Evolutionary conservation across 805 yeast genomes (phyloP).

Genomic region (Brettanomyces anomalus): DNA sequence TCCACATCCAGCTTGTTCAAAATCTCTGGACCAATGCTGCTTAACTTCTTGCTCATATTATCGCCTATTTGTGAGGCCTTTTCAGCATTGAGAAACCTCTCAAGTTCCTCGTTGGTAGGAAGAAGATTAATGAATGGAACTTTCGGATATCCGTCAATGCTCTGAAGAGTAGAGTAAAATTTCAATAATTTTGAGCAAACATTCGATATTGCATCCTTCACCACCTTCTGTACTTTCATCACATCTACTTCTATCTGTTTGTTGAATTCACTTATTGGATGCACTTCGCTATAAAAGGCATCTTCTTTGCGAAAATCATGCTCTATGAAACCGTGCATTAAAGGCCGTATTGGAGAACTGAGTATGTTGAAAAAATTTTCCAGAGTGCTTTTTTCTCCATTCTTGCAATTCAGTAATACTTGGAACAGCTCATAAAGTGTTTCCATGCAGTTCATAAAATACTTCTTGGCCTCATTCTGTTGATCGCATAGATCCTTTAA

Average conservation of each 20-base stretch:
- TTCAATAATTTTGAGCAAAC: slow-evolving; percentile 15
- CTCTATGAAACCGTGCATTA: slow-evolving; percentile 14
- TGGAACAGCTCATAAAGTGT: slow-evolving; percentile 17
- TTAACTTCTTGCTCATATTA: slow-evolving; percentile 21
- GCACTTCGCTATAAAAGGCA: slow-evolving; percentile 14
- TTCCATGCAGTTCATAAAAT: slow-evolving; percentile 19
- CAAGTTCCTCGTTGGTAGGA: slow-evolving; percentile 20
- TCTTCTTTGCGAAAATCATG: slow-evolving; percentile 11
- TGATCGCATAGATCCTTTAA: not conserved
- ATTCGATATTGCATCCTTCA: slow-evolving; percentile 15
- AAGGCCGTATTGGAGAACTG: slow-evolving; percentile 11
- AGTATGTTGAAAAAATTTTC: slow-evolving; percentile 8
- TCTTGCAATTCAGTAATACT: slow-evolving; percentile 3
- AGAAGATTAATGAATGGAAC: slow-evolving; percentile 12
- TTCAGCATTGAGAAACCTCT: slow-evolving; percentile 7
- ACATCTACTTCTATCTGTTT: slow-evolving; percentile 16
- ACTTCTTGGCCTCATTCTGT: slow-evolving; percentile 11
- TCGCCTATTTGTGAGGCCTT: slow-evolving; percentile 9
- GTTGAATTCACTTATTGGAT: slow-evolving; percentile 15
- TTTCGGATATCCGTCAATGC: slow-evolving; percentile 13
- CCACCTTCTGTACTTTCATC: slow-evolving; percentile 16
- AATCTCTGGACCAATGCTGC: slow-evolving; percentile 17
- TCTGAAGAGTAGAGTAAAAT: slow-evolving; percentile 17
- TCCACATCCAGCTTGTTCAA: slow-evolving; percentile 21
- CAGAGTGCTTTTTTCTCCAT: slow-evolving; percentile 1